A percentile compares a stretch with the other conserved stretches of the same genome.
Conservation (phyloP, 441 rosid genomes). For the Pelargonium citronellum region DNA sequence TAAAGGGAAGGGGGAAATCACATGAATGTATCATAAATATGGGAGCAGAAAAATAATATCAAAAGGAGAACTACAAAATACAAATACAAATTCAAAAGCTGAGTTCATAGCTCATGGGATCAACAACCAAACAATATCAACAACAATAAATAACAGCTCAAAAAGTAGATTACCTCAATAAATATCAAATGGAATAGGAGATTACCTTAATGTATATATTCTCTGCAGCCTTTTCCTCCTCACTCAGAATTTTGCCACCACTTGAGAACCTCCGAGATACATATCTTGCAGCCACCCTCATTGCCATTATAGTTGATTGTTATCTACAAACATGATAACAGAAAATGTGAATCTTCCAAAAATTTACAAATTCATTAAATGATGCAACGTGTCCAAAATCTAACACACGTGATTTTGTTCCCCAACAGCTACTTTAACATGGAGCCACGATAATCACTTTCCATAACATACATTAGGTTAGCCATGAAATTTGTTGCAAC, state of each 20-base stretch:
- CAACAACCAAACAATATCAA: not conserved
- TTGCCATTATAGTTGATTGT: conserved; percentile 39
- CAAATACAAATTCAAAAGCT: not conserved
- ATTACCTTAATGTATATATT: conserved; percentile 81
- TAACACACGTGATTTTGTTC: not conserved
- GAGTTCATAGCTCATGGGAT: not conserved
- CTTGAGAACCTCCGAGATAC: conserved; percentile 67
- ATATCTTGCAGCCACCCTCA: conserved; percentile 43
- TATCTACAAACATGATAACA: conserved; percentile 17
- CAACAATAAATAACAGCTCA: not conserved
- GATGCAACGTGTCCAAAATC: no score
- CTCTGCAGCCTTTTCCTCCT: conserved; percentile 95
- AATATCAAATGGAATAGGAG: not conserved
- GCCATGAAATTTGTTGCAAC: not conserved
- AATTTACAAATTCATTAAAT: no score
- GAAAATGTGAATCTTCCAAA: not conserved
- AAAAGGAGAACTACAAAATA: no score
- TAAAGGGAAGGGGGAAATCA: no score
- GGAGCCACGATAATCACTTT: not conserved
- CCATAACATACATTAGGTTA: not conserved
- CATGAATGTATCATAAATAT: no score
- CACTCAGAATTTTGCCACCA: conserved; percentile 61
- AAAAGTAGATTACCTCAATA: not conserved
- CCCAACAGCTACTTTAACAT: not conserved
- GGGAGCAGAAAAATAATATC: no score